Evolutionary conservation across 1,284 basidiomycete genomes (phyloP).

Genomic region (Rhodotorula sp.): DNA sequence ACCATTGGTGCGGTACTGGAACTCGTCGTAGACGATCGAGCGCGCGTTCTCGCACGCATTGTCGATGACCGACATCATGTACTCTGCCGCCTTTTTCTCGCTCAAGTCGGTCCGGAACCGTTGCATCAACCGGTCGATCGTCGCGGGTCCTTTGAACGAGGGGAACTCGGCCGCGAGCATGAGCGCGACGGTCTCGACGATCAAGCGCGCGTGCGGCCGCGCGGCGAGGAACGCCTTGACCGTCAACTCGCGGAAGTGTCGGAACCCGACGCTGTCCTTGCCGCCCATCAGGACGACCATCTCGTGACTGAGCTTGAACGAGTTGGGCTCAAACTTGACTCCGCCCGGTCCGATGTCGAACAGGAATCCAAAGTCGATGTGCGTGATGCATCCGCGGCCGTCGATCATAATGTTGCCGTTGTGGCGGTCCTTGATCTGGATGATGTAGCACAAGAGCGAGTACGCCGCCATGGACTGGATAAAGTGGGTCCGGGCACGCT

Average conservation of each 20-base stretch:
- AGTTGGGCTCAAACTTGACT: conserved; percentile 94
- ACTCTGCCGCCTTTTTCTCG: conserved; percentile 88
- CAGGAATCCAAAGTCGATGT: conserved; percentile 96
- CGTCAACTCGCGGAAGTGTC: conserved; percentile 87
- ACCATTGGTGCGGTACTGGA: conserved; percentile 25
- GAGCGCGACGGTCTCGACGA: conserved; percentile 80
- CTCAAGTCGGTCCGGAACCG: conserved; percentile 79
- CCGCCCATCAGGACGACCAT: conserved; percentile 99
- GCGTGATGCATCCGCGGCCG: conserved; percentile 90
- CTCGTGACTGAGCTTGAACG: conserved; percentile 97
- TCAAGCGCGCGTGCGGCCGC: conserved; percentile 82
- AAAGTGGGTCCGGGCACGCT: conserved; percentile 90
- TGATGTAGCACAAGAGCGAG: conserved; percentile 95
- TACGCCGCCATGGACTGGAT: conserved; percentile 99
- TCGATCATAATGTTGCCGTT: conserved; percentile 99
- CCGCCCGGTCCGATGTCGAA: conserved; percentile 82
- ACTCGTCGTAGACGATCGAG: conserved; percentile 57
- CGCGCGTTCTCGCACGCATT: conserved; percentile 94
- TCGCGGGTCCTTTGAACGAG: conserved; percentile 92
- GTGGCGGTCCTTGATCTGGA: conserved; percentile 96
- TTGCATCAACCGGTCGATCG: conserved; percentile 80
- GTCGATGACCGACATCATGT: conserved; percentile 80
- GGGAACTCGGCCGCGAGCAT: conserved; percentile 96
- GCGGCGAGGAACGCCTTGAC: conserved; percentile 95
- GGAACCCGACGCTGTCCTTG: conserved; percentile 84